phyloP scores from a whole-genome alignment of 169 alveolate species.

The Plasmodium knowlesi region DNA sequence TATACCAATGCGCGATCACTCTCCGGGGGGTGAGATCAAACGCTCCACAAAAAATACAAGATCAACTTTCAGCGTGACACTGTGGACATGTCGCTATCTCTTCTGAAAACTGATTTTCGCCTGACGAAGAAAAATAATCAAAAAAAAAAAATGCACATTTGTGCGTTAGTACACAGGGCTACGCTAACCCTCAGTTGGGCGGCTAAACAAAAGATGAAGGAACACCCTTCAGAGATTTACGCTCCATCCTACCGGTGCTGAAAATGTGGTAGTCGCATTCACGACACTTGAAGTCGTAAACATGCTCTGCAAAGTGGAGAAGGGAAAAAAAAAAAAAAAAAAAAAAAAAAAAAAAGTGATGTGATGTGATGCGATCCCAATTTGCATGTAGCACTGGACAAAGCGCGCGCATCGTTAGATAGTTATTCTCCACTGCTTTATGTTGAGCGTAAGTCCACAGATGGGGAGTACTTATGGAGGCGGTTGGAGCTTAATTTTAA shows the following conservation, averaged over 20 bases:
- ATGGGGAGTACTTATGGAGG: background rate
- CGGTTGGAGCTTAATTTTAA: background rate
- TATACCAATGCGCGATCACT: background rate
- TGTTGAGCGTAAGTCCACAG: background rate
- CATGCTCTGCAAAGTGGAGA: conserved; percentile 2
- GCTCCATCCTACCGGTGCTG: conserved; percentile 12
- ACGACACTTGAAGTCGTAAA: conserved; percentile 49
- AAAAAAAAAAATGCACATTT: background rate
- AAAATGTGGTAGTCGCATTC: conserved; percentile 54
- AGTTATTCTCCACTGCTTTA: background rate
- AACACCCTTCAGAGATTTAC: background rate
- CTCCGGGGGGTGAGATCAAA: background rate
- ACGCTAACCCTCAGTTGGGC: background rate
- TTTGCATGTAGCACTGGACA: background rate
- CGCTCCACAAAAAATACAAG: background rate
- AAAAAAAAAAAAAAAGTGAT: background rate
- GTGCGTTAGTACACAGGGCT: background rate
- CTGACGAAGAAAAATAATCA: background rate
- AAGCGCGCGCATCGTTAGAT: background rate
- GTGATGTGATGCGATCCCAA: background rate
- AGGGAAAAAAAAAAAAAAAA: background rate
- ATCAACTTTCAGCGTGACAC: background rate
- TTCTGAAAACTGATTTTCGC: background rate
- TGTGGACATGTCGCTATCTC: background rate
- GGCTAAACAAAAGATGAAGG: background rate